Evolutionary conservation across 495 filamentous ascomycete genomes (phyloP).

Genomic region (Echria macrotheca): DNA sequence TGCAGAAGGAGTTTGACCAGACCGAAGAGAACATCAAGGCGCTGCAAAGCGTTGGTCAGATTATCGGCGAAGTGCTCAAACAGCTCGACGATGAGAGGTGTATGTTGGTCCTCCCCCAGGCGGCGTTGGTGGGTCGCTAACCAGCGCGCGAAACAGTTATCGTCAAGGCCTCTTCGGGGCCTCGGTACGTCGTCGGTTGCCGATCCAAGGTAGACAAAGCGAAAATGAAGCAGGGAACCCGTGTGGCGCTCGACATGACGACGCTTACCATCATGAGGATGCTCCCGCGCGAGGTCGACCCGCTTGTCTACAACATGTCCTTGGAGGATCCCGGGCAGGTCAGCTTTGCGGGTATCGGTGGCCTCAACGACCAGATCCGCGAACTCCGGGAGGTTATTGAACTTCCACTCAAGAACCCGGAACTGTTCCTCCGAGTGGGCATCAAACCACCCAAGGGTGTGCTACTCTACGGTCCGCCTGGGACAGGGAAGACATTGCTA

Average conservation of each 20-base stretch:
- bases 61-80: constrained; percentile 98
- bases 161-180: constrained; percentile 90
- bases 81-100: constrained; percentile 99
- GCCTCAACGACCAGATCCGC: constrained; percentile 97
- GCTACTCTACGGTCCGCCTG: constrained; percentile 92
- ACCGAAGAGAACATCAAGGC: constrained; percentile 99
- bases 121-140: no score
- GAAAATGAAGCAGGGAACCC: constrained; percentile 96
- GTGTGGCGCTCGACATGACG: constrained; percentile 98
- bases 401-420: constrained; percentile 95
- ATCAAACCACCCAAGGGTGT: constrained; percentile 99
- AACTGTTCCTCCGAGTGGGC: constrained; percentile 92
- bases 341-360: constrained; percentile 98
- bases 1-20: constrained; percentile 90
- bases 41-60: constrained; percentile 97
- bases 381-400: constrained; percentile 98
- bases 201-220: constrained; percentile 94
- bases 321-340: constrained; percentile 96
- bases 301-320: constrained; percentile 99
- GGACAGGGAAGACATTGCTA: constrained; percentile 94
- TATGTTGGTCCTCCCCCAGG: constrained; percentile 54
- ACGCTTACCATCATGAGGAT: constrained; percentile 99
- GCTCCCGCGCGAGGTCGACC: constrained; percentile 97
- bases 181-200: constrained; percentile 97
- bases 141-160: no score